Evolutionary conservation across 495 filamentous ascomycete genomes (phyloP).

Genomic region (Aspergillus bertholletiae): DNA sequence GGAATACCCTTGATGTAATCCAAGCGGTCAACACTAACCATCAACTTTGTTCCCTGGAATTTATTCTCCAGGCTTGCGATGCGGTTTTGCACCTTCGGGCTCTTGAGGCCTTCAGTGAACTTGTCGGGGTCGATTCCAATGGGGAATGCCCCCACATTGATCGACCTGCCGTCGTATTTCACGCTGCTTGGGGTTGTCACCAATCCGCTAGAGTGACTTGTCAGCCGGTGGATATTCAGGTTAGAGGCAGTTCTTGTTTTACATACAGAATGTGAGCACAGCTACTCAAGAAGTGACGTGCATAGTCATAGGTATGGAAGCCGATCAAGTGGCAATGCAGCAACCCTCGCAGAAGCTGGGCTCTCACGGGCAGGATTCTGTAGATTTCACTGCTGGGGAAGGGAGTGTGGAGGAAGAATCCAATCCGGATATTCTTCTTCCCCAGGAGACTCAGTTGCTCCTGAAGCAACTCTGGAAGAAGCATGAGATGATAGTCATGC

Average conservation of each 20-base stretch:
- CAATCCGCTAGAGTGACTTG: conserved; percentile 52
- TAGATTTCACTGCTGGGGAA: conserved; percentile 99
- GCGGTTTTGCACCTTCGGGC: conserved; percentile 78
- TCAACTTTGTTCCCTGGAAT: conserved; percentile 92
- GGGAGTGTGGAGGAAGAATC: conserved; percentile 95
- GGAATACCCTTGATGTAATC: conserved; percentile 99
- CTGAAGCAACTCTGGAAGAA: conserved; percentile 91
- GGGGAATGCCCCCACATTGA: conserved; percentile 88
- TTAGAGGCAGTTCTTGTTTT: background rate
- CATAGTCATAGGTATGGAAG: conserved; percentile 97
- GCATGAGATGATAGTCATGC: conserved; percentile 97
- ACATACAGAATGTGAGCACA: conserved; percentile 85
- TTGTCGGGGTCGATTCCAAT: conserved; percentile 98
- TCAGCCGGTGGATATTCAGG: background rate
- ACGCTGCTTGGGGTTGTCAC: conserved; percentile 85
- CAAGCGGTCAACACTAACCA: conserved; percentile 92
- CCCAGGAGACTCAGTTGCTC: conserved; percentile 65
- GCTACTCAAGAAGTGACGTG: conserved; percentile 87
- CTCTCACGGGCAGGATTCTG: conserved; percentile 86
- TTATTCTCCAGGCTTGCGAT: conserved; percentile 82
- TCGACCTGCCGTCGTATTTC: conserved; percentile 75
- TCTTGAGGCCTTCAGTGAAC: conserved; percentile 82
- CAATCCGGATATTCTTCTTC: conserved; percentile 87
- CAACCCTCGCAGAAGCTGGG: conserved; percentile 79
- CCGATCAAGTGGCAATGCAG: conserved; percentile 90